A percentile compares a stretch with the other conserved stretches of the same genome.
Conservation (phyloP, 2,329 filamentous ascomycete species). For the Microdochium trichocladiopsis region DNA sequence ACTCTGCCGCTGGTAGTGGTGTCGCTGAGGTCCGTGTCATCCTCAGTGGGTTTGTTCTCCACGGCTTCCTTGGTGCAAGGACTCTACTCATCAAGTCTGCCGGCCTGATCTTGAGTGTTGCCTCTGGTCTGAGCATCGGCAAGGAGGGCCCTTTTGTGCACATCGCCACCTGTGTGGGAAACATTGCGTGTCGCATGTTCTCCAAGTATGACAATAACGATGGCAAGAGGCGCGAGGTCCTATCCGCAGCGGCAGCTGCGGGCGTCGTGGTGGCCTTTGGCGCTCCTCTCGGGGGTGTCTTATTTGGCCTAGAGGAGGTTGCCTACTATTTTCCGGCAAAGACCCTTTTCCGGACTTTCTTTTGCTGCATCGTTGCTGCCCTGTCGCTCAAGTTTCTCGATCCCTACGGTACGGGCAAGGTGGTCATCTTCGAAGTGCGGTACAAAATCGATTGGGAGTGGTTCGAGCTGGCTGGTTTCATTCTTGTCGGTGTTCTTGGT, state of each 20-base stretch:
- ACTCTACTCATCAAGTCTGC: constrained; percentile 81
- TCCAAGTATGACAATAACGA: constrained; percentile 91
- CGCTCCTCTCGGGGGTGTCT: constrained; percentile 76
- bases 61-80: constrained; percentile 86
- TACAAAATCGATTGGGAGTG: constrained; percentile 89
- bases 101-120: constrained; percentile 79
- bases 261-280: constrained; percentile 94
- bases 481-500: constrained; percentile 78
- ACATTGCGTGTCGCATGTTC: constrained; percentile 91
- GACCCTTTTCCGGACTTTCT: constrained; percentile 94
- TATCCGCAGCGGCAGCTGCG: constrained; percentile 88
- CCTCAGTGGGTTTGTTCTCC: constrained; percentile 92
- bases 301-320: constrained; percentile 93
- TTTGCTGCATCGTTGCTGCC: constrained; percentile 92
- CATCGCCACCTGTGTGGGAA: constrained; percentile 90
- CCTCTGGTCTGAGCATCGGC: constrained; percentile 86
- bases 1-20: constrained; percentile 90
- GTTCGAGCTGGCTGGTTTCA: constrained; percentile 82
- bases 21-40: constrained; percentile 97
- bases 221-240: constrained; percentile 83
- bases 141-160: constrained; percentile 98
- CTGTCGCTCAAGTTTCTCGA: constrained; percentile 91
- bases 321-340: constrained; percentile 97
- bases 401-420: constrained; percentile 92
- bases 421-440: constrained; percentile 91